Conservation (phyloP, 441 rosid genomes). For the Syzygium malaccense region DNA sequence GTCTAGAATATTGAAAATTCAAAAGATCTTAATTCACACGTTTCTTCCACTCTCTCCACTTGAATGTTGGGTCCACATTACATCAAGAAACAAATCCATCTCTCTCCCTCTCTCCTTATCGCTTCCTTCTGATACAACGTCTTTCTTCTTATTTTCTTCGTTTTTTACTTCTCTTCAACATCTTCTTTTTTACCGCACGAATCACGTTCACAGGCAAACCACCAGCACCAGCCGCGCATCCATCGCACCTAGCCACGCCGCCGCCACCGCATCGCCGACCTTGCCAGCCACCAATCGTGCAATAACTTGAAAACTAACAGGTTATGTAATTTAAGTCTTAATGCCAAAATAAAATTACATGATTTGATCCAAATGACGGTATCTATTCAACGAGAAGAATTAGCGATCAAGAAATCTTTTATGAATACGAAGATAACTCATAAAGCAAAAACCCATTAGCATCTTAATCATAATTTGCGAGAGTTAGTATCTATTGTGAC, state of each 20-base stretch:
- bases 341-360: not conserved
- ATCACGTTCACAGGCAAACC: not conserved
- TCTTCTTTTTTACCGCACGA: not conserved
- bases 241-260: not conserved
- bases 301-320: not conserved
- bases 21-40: not conserved
- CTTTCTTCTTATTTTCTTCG: not conserved
- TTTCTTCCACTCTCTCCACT: not conserved
- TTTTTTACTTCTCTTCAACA: not conserved
- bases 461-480: not conserved
- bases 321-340: not conserved
- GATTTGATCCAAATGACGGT: not conserved
- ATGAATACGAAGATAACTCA: not conserved
- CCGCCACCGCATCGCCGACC: not conserved
- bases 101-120: not conserved
- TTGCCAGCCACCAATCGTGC: not conserved
- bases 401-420: accelerated
- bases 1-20: not conserved
- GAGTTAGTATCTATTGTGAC: not conserved
- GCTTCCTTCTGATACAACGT: accelerated
- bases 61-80: no score
- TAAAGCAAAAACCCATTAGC: accelerated
- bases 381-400: accelerated
- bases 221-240: accelerated
- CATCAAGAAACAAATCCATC: no score